Percentiles rank a stretch among this genome's conserved stretches.
Conservation (phyloP, 768 basidiomycete species). For the Suillus subaureus region DNA sequence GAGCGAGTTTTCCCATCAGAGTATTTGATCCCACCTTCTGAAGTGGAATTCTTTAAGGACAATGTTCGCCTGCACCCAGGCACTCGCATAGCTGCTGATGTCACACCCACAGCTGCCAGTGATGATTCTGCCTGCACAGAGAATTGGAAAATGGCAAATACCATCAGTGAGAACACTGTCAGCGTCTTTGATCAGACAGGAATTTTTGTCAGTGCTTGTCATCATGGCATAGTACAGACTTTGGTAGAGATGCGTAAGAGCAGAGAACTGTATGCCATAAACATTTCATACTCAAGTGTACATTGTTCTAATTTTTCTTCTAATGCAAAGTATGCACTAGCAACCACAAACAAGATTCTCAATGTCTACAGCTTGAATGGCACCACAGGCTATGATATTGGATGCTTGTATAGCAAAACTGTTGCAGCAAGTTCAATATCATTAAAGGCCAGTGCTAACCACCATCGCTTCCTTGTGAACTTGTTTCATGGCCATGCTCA, state of each 20-base stretch:
- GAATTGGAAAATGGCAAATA: slow-evolving; percentile 36
- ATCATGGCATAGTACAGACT: slow-evolving; percentile 35
- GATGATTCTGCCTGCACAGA: slow-evolving; percentile 23
- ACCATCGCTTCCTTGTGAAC: slow-evolving; percentile 18
- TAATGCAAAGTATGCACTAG: not conserved
- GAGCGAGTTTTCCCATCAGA: too few species aligned
- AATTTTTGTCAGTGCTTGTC: slow-evolving; percentile 38
- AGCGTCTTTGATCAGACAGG: slow-evolving; percentile 41
- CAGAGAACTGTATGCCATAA: slow-evolving; percentile 38
- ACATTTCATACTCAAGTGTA: not conserved
- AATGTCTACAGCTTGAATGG: slow-evolving; percentile 18
- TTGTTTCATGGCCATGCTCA: slow-evolving; percentile 27
- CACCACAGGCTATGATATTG: slow-evolving; percentile 30
- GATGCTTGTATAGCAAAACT: slow-evolving; percentile 26
- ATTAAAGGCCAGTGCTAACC: not conserved
- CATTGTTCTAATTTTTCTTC: not conserved
- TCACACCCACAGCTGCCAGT: not conserved
- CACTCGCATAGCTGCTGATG: too few species aligned
- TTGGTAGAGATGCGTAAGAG: slow-evolving; percentile 37
- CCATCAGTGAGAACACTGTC: slow-evolving; percentile 32
- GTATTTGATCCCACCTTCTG: too few species aligned
- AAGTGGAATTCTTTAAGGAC: too few species aligned
- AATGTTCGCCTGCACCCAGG: too few species aligned
- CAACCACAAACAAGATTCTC: slow-evolving; percentile 25
- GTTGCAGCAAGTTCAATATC: slow-evolving; percentile 12